phyloP scores from a whole-genome alignment of 2,329 filamentous ascomycete species.

The Rutstroemia sp. region DNA sequence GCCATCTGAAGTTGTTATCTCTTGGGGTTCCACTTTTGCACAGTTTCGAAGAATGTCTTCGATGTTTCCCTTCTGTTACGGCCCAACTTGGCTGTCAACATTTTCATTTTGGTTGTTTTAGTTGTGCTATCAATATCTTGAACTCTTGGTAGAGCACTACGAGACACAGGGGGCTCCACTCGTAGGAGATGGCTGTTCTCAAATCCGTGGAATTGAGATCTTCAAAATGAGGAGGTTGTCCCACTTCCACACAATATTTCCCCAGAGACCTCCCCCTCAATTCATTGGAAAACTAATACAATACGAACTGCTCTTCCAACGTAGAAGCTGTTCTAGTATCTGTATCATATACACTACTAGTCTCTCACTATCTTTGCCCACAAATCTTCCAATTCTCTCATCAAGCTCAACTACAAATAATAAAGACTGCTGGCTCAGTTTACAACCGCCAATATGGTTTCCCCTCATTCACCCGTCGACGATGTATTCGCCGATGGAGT shows the following conservation, averaged over 20 bases:
- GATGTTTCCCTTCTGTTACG: constrained; percentile 8
- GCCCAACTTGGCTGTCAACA: constrained; percentile 2
- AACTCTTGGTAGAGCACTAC: constrained; percentile 5
- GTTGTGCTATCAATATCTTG: neutral
- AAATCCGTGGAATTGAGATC: neutral
- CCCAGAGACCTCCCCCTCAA: constrained; percentile 1
- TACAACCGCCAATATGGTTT: constrained; percentile 3
- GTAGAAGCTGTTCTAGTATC: neutral
- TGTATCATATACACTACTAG: neutral
- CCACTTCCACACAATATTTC: neutral
- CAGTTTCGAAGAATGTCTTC: constrained; percentile 2
- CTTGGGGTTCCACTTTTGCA: constrained; percentile 1
- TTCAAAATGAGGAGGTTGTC: constrained; percentile 8
- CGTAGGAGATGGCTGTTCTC: neutral
- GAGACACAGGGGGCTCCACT: constrained; percentile 5
- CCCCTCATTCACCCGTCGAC: neutral
- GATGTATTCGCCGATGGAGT: neutral
- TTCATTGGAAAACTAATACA: constrained; percentile 1
- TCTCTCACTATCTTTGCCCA: neutral
- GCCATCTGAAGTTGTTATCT: neutral
- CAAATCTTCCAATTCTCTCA: neutral
- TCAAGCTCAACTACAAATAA: neutral
- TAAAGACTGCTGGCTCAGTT: constrained; percentile 9
- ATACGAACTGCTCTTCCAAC: neutral
- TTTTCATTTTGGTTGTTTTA: constrained; percentile 4